These are phyloP conservation scores for Tolypocladium nubicola DNA, from an alignment of 2,329 filamentous ascomycete species.

Conservation along the genomic window DNA sequence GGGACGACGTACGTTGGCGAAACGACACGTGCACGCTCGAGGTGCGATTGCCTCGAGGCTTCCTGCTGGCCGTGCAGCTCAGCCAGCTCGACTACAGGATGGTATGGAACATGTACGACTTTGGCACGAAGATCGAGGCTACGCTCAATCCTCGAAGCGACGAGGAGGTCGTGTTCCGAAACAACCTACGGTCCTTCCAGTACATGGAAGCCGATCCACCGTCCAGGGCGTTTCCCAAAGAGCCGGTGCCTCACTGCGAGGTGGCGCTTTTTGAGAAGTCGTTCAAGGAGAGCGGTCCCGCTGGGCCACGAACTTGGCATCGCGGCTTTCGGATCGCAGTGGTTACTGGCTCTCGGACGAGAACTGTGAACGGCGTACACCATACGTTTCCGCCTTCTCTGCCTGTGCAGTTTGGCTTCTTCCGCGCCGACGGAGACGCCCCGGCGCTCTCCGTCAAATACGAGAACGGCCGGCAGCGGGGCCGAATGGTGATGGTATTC, in stretches of 20 bases:
- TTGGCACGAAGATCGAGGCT: constrained; percentile 64
- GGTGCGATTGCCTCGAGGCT: constrained; percentile 64
- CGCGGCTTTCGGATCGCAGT: constrained; percentile 70
- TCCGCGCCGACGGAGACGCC: constrained; percentile 59
- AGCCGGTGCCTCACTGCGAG: constrained; percentile 60
- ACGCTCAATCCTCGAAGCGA: constrained; percentile 59
- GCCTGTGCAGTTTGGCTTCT: constrained; percentile 69
- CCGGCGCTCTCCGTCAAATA: constrained; percentile 63
- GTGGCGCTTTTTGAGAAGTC: constrained; percentile 66
- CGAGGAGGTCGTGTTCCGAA: constrained; percentile 60
- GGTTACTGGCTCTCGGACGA: constrained; percentile 65
- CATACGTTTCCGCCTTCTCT: constrained; percentile 54
- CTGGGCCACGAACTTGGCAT: constrained; percentile 62
- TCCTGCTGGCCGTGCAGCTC: constrained; percentile 61
- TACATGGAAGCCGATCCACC: constrained; percentile 68
- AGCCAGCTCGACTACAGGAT: constrained; percentile 67
- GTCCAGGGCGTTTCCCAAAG: constrained; percentile 63
- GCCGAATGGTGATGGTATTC: constrained; percentile 70
- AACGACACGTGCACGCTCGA: constrained; percentile 55
- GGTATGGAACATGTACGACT: constrained; percentile 77
- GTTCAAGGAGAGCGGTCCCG: constrained; percentile 58
- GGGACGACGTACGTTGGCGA: constrained; percentile 77
- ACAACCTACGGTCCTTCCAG: constrained; percentile 63
- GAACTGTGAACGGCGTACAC: constrained; percentile 66
- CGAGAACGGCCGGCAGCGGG: constrained; percentile 52